phyloP scores from a whole-genome alignment of 2,329 filamentous ascomycete genomes.

The Exophiala mesophila region DNA sequence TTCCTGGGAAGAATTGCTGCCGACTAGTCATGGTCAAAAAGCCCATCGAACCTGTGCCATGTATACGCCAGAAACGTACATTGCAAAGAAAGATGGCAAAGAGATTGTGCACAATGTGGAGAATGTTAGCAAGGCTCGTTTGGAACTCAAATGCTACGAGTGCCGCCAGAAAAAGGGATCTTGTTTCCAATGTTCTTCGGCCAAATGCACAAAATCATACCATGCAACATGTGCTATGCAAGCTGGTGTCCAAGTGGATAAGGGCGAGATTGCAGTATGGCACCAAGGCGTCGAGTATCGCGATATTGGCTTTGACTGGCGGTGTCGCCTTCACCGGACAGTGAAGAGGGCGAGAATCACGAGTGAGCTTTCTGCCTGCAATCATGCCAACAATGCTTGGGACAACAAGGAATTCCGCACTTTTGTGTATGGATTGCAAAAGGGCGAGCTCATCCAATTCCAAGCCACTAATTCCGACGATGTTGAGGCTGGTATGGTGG shows the following conservation, averaged over 20 bases:
- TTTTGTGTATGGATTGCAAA: slow-evolving; percentile 63
- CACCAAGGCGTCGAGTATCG: slow-evolving; percentile 91
- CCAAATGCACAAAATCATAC: slow-evolving; percentile 89
- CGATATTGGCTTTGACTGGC: slow-evolving; percentile 85
- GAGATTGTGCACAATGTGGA: slow-evolving; percentile 74
- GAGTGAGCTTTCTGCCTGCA: slow-evolving; percentile 59
- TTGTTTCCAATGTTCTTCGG: slow-evolving; percentile 93
- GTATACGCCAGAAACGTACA: slow-evolving; percentile 88
- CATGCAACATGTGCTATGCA: slow-evolving; percentile 92
- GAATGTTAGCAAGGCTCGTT: slow-evolving; percentile 77
- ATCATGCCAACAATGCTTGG: slow-evolving; percentile 25
- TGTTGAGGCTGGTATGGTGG: slow-evolving; percentile 81
- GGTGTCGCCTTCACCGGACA: slow-evolving; percentile 86
- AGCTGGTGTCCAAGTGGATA: slow-evolving; percentile 86
- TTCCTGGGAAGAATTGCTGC: slow-evolving; percentile 71
- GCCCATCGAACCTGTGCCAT: slow-evolving; percentile 85
- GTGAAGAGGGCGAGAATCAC: slow-evolving; percentile 76
- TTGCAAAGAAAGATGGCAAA: slow-evolving; percentile 64
- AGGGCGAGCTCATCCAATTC: slow-evolving; percentile 77
- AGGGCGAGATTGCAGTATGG: slow-evolving; percentile 75
- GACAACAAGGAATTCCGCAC: slow-evolving; percentile 39
- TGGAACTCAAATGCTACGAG: slow-evolving; percentile 90
- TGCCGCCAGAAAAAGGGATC: slow-evolving; percentile 93
- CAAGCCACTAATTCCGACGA: slow-evolving; percentile 70
- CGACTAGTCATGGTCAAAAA: slow-evolving; percentile 80